Evolutionary conservation across 2,329 filamentous ascomycete genomes (phyloP).

Genomic region (Trichoderma atrobrunneum): DNA sequence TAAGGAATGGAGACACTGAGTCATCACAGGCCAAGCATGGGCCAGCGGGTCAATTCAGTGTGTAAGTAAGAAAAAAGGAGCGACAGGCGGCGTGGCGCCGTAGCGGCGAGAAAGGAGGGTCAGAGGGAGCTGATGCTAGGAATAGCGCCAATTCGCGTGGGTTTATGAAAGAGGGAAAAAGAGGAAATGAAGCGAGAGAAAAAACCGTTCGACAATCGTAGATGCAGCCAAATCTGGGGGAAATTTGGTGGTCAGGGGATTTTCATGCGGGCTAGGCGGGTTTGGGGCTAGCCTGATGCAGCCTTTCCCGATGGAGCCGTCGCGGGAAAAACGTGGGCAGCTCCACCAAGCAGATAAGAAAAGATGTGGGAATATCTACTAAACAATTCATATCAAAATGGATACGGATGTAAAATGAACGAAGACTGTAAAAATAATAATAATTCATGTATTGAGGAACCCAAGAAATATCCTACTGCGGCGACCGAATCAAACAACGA

Average conservation of each 20-base stretch:
- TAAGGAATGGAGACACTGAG: constrained; percentile 9
- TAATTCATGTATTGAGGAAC: background rate
- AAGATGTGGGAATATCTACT: background rate
- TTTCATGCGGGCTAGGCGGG: background rate
- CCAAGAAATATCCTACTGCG: background rate
- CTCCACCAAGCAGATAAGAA: background rate
- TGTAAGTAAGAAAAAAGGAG: constrained; percentile 1
- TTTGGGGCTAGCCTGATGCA: background rate
- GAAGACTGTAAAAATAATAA: background rate
- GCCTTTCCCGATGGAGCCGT: constrained; percentile 15
- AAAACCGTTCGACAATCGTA: background rate
- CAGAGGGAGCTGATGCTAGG: background rate
- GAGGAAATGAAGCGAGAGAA: background rate
- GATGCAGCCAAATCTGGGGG: constrained; percentile 14
- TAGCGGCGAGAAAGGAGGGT: background rate
- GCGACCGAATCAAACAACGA: background rate
- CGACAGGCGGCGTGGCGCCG: constrained; percentile 8
- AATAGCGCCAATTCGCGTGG: background rate
- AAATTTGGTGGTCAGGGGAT: constrained; percentile 16
- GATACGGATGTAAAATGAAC: background rate
- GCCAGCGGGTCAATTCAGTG: background rate
- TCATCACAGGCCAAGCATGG: constrained; percentile 3
- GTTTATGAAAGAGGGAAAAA: background rate
- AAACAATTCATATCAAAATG: background rate
- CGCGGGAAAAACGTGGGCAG: constrained; percentile 7